These are phyloP conservation scores for Rhynchospora pubera DNA, from an alignment of 176 grass and related monocot species.

Conservation along the genomic window DNA sequence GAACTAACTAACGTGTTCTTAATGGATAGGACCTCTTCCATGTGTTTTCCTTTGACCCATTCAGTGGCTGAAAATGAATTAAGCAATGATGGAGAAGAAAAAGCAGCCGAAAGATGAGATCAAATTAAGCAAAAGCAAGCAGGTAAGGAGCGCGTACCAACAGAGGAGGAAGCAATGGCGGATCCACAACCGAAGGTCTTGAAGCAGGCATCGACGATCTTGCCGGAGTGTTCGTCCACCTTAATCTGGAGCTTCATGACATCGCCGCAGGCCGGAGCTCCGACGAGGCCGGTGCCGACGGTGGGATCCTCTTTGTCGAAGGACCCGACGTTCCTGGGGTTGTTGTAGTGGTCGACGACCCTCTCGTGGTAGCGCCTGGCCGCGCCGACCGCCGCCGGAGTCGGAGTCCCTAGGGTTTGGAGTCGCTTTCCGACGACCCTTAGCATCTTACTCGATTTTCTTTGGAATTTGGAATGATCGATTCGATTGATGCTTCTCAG, in stretches of 20 bases:
- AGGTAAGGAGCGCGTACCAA: slow-evolving; percentile 53
- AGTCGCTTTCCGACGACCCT: slow-evolving; percentile 37
- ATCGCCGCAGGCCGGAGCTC: slow-evolving; percentile 92
- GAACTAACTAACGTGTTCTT: slow-evolving; percentile 88
- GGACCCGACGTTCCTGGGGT: slow-evolving; percentile 87
- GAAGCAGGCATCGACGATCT: slow-evolving; percentile 97
- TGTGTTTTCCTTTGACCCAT: slow-evolving; percentile 96
- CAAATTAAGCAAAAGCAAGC: too few species aligned
- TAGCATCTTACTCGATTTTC: slow-evolving; percentile 37
- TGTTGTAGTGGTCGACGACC: slow-evolving; percentile 98
- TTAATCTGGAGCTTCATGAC: slow-evolving; percentile 99
- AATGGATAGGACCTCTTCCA: slow-evolving; percentile 84
- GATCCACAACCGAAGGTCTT: slow-evolving; percentile 99
- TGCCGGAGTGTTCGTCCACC: slow-evolving; percentile 65
- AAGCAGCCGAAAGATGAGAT: too few species aligned
- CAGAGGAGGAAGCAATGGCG: slow-evolving; percentile 91
- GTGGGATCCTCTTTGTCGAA: slow-evolving; percentile 89
- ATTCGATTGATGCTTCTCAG: too few species aligned
- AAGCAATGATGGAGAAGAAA: too few species aligned
- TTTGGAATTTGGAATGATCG: neutral
- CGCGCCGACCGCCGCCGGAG: too few species aligned
- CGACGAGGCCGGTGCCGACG: slow-evolving; percentile 89
- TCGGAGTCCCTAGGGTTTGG: too few species aligned
- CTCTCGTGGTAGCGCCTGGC: slow-evolving; percentile 92
- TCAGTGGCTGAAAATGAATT: slow-evolving; percentile 97